Evolutionary conservation across 805 yeast species (phyloP).

Genomic region (Komagataella kurtzmanii): DNA sequence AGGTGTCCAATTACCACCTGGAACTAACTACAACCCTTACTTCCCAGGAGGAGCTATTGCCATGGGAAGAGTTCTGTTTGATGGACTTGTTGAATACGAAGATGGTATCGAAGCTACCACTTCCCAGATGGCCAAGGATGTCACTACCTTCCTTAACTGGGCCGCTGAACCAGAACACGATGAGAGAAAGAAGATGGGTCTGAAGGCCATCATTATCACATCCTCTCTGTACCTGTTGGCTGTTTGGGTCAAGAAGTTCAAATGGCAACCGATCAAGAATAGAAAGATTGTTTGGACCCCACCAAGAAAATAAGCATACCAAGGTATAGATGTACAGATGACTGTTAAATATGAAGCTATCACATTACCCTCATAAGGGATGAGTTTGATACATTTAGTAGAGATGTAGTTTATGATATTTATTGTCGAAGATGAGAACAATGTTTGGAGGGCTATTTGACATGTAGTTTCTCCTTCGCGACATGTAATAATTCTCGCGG

Average conservation of each 20-base stretch:
- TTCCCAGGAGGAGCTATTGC: slow-evolving; percentile 99
- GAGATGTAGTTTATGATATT: not conserved
- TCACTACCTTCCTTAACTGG: slow-evolving; percentile 92
- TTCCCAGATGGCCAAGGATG: slow-evolving; percentile 99
- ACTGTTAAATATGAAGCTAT: not conserved
- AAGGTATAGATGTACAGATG: not conserved
- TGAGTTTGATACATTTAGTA: not conserved
- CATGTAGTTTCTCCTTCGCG: not conserved
- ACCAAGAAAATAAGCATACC: slow-evolving; percentile 48
- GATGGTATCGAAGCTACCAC: slow-evolving; percentile 99
- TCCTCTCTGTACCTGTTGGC: slow-evolving; percentile 72
- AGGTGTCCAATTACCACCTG: slow-evolving; percentile 86
- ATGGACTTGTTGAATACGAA: slow-evolving; percentile 94
- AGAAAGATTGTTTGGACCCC: slow-evolving; percentile 90
- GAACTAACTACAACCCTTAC: slow-evolving; percentile 97
- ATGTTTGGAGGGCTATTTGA: not conserved
- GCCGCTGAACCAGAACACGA: slow-evolving; percentile 98
- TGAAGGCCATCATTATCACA: slow-evolving; percentile 75
- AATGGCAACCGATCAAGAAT: slow-evolving; percentile 93
- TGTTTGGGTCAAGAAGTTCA: slow-evolving; percentile 92
- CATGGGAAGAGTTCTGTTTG: slow-evolving; percentile 97
- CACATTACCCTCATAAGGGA: not conserved
- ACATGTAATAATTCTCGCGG: not conserved
- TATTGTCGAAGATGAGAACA: not conserved
- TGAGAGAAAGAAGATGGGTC: slow-evolving; percentile 93